These are phyloP conservation scores for Stipa capillata DNA, from an alignment of 176 grass and related monocot genomes.

Conservation along the genomic window DNA sequence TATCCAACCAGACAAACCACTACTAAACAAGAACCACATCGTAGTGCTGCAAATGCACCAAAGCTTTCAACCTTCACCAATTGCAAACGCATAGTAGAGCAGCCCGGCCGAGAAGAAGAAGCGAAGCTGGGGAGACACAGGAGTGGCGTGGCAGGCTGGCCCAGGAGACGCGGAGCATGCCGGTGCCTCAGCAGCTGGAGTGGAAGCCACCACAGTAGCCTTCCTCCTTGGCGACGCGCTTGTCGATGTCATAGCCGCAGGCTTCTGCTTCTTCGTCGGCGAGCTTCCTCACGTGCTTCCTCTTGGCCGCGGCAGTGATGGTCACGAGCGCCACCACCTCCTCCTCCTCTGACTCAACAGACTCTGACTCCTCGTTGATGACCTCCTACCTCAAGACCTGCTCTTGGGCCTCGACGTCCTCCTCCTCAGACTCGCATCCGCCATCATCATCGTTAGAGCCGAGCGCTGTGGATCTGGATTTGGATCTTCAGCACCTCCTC, in stretches of 20 bases:
- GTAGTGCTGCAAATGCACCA: too few species aligned
- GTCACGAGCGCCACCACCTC: constrained; percentile 18
- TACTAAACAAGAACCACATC: too few species aligned
- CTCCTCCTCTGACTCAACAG: constrained; percentile 14
- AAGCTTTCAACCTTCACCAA: too few species aligned
- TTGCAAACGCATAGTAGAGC: too few species aligned
- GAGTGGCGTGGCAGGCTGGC: too few species aligned
- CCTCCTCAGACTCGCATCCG: constrained; percentile 26
- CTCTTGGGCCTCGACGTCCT: constrained; percentile 20
- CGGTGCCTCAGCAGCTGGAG: background rate
- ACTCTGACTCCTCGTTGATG: background rate
- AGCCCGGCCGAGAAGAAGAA: too few species aligned
- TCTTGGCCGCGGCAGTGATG: constrained; percentile 39
- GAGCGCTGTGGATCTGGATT: too few species aligned
- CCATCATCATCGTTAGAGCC: constrained; percentile 2
- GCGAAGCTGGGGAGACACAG: too few species aligned
- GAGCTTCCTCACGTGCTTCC: constrained; percentile 53
- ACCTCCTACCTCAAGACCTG: background rate
- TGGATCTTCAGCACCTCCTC: too few species aligned
- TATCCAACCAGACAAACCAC: too few species aligned
- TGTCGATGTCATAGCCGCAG: background rate
- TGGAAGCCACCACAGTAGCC: background rate
- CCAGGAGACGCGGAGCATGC: too few species aligned
- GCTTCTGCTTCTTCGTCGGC: constrained; percentile 37
- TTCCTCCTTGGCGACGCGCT: constrained; percentile 42